Percentiles rank a stretch among this genome's conserved stretches.
phyloP scores from a whole-genome alignment of 257 asterid species.

The Verbena officinalis region DNA sequence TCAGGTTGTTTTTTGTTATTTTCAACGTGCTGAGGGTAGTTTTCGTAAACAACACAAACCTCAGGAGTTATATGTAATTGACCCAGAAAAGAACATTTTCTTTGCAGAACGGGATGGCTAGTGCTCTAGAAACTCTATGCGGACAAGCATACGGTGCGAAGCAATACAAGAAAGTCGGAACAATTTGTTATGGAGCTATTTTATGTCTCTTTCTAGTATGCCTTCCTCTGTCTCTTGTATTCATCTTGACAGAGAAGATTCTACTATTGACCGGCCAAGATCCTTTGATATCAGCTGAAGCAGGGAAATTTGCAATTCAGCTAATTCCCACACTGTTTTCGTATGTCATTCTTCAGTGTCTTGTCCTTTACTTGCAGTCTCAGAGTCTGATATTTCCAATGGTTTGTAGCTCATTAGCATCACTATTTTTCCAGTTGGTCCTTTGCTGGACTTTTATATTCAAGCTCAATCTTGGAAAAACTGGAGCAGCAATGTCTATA shows the following conservation, averaged over 20 bases:
- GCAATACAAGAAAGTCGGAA: constrained; percentile 64
- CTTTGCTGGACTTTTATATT: constrained; percentile 70
- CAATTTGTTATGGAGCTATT: constrained; percentile 50
- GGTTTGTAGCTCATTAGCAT: constrained; percentile 61
- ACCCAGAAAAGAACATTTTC: background rate
- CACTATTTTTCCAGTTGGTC: constrained; percentile 60
- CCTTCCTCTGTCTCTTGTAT: constrained; percentile 57
- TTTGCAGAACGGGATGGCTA: constrained; percentile 74
- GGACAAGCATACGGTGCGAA: constrained; percentile 92
- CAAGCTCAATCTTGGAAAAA: constrained; percentile 54
- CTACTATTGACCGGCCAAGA: constrained; percentile 63
- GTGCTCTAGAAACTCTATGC: constrained; percentile 86
- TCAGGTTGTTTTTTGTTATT: too few species aligned
- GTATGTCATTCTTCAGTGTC: constrained; percentile 70
- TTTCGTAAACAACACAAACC: too few species aligned
- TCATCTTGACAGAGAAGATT: constrained; percentile 61
- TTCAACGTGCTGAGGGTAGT: too few species aligned
- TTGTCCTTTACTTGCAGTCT: constrained; percentile 66
- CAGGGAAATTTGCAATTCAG: constrained; percentile 64
- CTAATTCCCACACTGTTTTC: constrained; percentile 76
- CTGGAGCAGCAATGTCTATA: constrained; percentile 78
- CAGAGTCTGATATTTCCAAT: constrained; percentile 80
- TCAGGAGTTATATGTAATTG: too few species aligned
- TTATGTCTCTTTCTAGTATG: constrained; percentile 60
- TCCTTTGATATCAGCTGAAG: constrained; percentile 62